Evolutionary conservation across 2,329 filamentous ascomycete species (phyloP), one percentile per base, ranked within the genome.

Genomic region (Hortaea werneckii): DNA sequence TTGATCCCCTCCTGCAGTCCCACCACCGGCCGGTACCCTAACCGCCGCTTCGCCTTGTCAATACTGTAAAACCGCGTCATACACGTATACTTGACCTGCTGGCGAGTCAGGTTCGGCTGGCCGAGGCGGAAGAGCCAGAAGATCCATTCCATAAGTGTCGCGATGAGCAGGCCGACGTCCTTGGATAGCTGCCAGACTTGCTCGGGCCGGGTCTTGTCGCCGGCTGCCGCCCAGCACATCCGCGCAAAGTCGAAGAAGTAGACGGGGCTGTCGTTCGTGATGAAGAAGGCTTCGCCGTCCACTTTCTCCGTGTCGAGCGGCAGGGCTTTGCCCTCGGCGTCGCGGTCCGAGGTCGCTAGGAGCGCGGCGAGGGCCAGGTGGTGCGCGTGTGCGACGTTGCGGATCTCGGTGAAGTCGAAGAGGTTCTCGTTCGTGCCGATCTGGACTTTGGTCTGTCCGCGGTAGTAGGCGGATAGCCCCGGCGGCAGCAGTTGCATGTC

Each of bases 21-120:
- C 43, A 85, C 79, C 44, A 86, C 65, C 3, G 85, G 84, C 62
- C 67, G 63, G 65, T 89, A 89, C 3, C 81, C 81, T 45, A 89
- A 67, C 54, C 83, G 71, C 56, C 64, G 70, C 72, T 79, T 84
- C 46, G 85, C 85, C 75, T 89, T 89, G 49, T 71, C 70, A 61
- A 87, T 87, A 67, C 80, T 80, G 66, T 85, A 87, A 67, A 87
- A 89, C 47, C 85, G 74, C 47, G 80, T 84, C 80, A 87, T 85
- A 62, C 77, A 81, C 59, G 78, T 79, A 63, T 82, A 86, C 54
- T 76, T 70, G 50, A 85, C 70, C 54, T 72, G 66, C 47, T 67
- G 64, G 48, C 66, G 54, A 8, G 67, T 71, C 54, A 74, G 45
- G 42, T 70, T 73, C 11, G 71, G 71, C 51, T 63, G 70, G 6